Evolutionary conservation across 306 rosid species (phyloP), one percentile per base, ranked within the genome.

Genomic region (Hylodesmum podocarpum): DNA sequence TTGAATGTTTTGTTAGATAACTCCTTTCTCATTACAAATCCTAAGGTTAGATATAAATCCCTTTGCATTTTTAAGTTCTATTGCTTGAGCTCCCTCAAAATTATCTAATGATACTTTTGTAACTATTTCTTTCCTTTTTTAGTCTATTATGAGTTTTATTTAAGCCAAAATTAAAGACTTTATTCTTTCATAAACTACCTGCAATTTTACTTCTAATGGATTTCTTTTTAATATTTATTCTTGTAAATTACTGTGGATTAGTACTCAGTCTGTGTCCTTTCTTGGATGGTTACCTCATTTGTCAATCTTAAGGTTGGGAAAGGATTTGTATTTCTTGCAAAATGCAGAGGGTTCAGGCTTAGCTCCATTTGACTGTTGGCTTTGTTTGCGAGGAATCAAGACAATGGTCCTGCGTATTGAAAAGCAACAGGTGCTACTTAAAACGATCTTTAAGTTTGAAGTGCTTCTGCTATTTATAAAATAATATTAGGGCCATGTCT

Each of bases 291-390:
- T 14, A 57, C 62, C 78, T 78, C 37, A 25, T 78, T 78, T 73
- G 8, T 61, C 66, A 44, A 41, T 68, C 27, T 62, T 34, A 85
- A 92, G 98, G 82, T 84, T 90, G 91, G 95, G 90, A 33, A 87
- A 92, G 76, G 96, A 92, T 14, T 76, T 95, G 84, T 92, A 89
- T 86, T 92, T 90, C 76, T 79, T 95, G 78, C 98, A 90, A 83
- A 95, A 89, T 78, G 96, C 98, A 6, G 96, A 79, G 82, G 98
- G 98, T 74, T 85, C 96, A 49, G 98, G 95, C 66, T 85, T 95
- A 77, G 96, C 98, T 80, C 98, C 97, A 54, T 88, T 89, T 83
- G 96, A 92, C 80, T 95, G 96, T 73, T 94, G 95, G 95, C 84
- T 90, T 19, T 92, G 97, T 80, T 77, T 92, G 77, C 81, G 95